phyloP scores from a whole-genome alignment of 1,284 basidiomycete genomes.

The Trametes sp. region DNA sequence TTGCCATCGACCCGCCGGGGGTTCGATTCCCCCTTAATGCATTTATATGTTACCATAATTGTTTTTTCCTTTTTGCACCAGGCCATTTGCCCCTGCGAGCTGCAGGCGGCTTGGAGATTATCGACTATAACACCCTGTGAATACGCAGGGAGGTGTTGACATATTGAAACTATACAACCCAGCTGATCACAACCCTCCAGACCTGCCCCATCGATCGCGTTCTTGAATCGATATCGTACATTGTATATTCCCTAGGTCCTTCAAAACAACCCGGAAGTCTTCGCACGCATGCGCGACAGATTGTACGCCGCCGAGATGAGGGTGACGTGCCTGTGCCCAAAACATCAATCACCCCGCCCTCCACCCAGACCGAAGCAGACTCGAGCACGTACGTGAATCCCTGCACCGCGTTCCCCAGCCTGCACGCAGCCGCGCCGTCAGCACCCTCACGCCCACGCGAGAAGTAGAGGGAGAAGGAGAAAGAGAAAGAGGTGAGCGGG shows the following conservation, averaged over 20 bases:
- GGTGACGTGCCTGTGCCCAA: slow-evolving; percentile 69
- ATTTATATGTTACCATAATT: slow-evolving; percentile 1
- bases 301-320: slow-evolving; percentile 85
- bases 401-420: slow-evolving; percentile 85
- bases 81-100: too few species aligned
- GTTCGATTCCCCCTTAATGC: slow-evolving; percentile 84
- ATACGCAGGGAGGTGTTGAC: too few species aligned
- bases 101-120: too few species aligned
- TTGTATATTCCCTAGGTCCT: too few species aligned
- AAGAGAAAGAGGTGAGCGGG: too few species aligned
- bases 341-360: neutral
- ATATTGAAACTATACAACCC: too few species aligned
- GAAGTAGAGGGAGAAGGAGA: slow-evolving; percentile 2
- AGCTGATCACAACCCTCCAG: too few species aligned
- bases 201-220: too few species aligned
- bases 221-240: too few species aligned
- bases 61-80: neutral
- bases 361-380: neutral
- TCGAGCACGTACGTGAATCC: slow-evolving; percentile 76
- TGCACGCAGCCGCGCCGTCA: slow-evolving; percentile 34
- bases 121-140: too few species aligned
- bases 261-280: slow-evolving; percentile 5
- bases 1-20: slow-evolving; percentile 69
- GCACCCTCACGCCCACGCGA: slow-evolving; percentile 1
- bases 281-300: slow-evolving; percentile 64